Base-by-base conservation (phyloP, 2,329 filamentous ascomycete species). In the Curvularia verruculosa region DNA sequence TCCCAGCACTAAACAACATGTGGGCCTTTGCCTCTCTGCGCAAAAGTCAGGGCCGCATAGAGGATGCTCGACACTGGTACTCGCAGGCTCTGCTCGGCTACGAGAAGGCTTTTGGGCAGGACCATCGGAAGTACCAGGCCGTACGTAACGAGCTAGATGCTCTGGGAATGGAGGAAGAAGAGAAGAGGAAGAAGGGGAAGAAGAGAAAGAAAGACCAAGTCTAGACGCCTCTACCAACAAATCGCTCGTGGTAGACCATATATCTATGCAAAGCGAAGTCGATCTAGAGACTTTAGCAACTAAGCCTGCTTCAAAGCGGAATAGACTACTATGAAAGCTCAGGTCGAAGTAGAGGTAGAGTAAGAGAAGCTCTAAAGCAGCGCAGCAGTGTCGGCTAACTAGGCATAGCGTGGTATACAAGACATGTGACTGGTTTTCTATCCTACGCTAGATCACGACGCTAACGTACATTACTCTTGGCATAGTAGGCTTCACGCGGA, bases 31-130 rank as follows among this genome's bases (percentile, higher is more conserved):
- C 41, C 12, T 26, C 41, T 45, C 41, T 45, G n/a, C 47, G 46
- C 39, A 3, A 55, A 23, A 28, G 36, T 29, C 52, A 59, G 34
- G 26, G 37, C 18, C 41, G 43, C n/a, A 23, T 52, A 49, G 49
- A 63, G 18, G 55, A 59, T 40, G 56, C 56, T 47, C 54, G 46
- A 54, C 13, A 43, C 23, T 58, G 46, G 56, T 62, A 59, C 56
- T 53, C 41, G 41, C n/a, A n/a, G n/a, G n/a, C n/a, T n/a, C n/a
- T n/a, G n/a, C n/a, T n/a, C n/a, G n/a, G n/a, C n/a, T n/a, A n/a
- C 18, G 40, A 61, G 49, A 52, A 52, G 13, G 47, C 37, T 26
- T 50, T 50, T 46, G 45, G 56, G 15, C 12, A 23, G n/a, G 10
- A 15, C 46, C 15, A 24, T 29, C 12, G 24, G 3, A 36, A 49